phyloP scores from a whole-genome alignment of 805 yeast species.

The Komagataella pastoris region DNA sequence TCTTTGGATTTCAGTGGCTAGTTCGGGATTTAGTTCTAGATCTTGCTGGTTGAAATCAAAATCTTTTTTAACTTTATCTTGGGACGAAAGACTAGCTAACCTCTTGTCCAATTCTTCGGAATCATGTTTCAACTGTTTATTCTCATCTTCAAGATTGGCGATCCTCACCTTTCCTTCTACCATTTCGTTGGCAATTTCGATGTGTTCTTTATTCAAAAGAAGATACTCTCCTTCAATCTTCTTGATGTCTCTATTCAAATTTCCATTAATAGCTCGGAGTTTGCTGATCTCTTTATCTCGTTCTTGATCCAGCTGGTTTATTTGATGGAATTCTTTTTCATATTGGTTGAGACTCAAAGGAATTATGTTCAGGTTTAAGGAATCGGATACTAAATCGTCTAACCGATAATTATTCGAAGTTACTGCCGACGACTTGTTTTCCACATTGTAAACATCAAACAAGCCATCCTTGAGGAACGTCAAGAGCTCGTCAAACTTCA shows the following conservation, averaged over 20 bases:
- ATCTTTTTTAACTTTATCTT: slow-evolving; percentile 7
- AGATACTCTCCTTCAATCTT: slow-evolving; percentile 59
- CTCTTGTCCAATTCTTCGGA: slow-evolving; percentile 34
- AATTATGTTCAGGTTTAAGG: slow-evolving; percentile 57
- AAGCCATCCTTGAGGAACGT: slow-evolving; percentile 69
- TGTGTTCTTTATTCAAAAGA: slow-evolving; percentile 67
- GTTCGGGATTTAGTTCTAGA: slow-evolving; percentile 14
- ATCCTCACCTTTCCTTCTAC: slow-evolving; percentile 64
- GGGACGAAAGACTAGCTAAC: slow-evolving; percentile 17
- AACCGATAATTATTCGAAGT: slow-evolving; percentile 35
- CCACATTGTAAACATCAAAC: slow-evolving; percentile 53
- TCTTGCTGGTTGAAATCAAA: slow-evolving; percentile 8
- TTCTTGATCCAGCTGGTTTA: slow-evolving; percentile 54
- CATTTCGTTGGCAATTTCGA: slow-evolving; percentile 77
- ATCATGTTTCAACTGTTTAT: slow-evolving; percentile 38
- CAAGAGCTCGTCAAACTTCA: slow-evolving; percentile 67
- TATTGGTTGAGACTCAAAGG: slow-evolving; percentile 66
- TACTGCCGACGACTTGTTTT: slow-evolving; percentile 11
- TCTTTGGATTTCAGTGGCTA: slow-evolving; percentile 38
- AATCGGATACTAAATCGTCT: slow-evolving; percentile 65
- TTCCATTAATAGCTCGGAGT: slow-evolving; percentile 53
- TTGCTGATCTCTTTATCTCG: slow-evolving; percentile 49
- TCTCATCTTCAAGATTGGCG: slow-evolving; percentile 69
- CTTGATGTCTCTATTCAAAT: slow-evolving; percentile 58
- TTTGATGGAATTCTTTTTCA: slow-evolving; percentile 59